phyloP scores from a whole-genome alignment of 2,329 filamentous ascomycete species.

The Apiospora saccharicola region DNA sequence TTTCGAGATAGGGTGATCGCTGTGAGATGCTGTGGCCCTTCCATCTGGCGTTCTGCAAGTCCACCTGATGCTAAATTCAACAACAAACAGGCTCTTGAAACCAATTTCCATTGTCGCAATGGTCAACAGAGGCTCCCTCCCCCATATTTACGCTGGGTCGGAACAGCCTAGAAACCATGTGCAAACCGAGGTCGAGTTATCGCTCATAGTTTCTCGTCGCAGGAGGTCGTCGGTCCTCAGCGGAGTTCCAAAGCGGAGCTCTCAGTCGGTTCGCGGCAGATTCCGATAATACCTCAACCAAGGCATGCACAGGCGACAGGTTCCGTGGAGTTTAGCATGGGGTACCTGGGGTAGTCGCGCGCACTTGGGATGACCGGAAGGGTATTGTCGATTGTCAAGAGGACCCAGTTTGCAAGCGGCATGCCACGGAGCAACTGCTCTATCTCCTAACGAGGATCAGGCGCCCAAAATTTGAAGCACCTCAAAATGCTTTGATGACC shows the following conservation, averaged over 20 bases:
- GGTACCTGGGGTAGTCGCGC: conserved; percentile 2
- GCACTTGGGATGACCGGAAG: neutral
- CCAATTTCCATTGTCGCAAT: neutral
- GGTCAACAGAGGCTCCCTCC: neutral
- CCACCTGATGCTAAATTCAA: neutral
- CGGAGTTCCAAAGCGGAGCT: conserved; percentile 7
- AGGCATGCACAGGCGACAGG: too few species aligned
- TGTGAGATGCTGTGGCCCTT: conserved; percentile 7
- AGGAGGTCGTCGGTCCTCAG: conserved; percentile 3
- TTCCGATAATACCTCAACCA: neutral
- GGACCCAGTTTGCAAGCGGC: neutral
- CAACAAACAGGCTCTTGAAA: neutral
- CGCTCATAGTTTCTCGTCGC: neutral
- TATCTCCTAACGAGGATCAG: neutral
- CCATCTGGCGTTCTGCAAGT: neutral
- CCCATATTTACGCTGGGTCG: neutral
- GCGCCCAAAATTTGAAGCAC: neutral
- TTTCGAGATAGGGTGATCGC: neutral
- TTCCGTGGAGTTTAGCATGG: neutral
- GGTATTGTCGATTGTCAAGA: neutral
- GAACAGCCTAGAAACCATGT: neutral
- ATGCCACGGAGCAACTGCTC: neutral
- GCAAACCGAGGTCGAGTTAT: neutral
- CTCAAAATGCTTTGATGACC: neutral
- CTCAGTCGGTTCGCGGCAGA: neutral